Conservation (phyloP, 176 grass and related monocot genomes). For the Chrysopogon serrulatus region DNA sequence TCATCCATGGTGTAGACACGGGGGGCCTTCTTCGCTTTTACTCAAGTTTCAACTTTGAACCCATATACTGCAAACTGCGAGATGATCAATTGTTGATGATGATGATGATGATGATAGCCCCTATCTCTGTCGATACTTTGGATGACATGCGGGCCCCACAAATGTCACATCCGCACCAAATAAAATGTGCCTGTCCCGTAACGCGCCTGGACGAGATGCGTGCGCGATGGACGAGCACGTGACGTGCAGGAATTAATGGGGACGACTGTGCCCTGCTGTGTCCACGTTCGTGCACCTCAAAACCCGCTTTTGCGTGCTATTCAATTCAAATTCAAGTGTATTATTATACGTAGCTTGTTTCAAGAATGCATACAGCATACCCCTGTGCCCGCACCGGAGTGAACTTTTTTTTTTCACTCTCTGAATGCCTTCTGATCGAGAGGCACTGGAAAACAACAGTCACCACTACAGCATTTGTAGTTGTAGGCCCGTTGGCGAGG, state of each 20-base stretch:
- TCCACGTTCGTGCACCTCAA: neutral
- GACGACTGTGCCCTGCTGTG: neutral
- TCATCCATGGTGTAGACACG: too few relatives aligned
- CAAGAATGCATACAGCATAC: neutral
- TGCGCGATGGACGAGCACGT: neutral
- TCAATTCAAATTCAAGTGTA: neutral
- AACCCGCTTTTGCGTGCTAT: neutral
- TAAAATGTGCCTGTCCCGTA: neutral
- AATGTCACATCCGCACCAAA: neutral
- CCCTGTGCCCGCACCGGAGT: neutral
- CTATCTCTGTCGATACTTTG: neutral
- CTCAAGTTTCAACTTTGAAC: neutral
- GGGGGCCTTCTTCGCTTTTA: too few relatives aligned
- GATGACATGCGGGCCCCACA: slow-evolving; percentile 4
- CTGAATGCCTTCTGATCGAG: too few relatives aligned
- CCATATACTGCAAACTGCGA: neutral
- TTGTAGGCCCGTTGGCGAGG: too few relatives aligned
- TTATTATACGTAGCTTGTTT: too few relatives aligned
- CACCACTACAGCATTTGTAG: too few relatives aligned
- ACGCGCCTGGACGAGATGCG: neutral
- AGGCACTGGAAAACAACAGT: too few relatives aligned
- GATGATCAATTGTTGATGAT: too few relatives aligned
- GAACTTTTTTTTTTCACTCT: too few relatives aligned
- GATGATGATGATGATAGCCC: neutral
- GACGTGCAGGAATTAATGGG: neutral